These are phyloP conservation scores for Termitomyces sp. DNA, from an alignment of 1,284 basidiomycete species.

Conservation along the genomic window DNA sequence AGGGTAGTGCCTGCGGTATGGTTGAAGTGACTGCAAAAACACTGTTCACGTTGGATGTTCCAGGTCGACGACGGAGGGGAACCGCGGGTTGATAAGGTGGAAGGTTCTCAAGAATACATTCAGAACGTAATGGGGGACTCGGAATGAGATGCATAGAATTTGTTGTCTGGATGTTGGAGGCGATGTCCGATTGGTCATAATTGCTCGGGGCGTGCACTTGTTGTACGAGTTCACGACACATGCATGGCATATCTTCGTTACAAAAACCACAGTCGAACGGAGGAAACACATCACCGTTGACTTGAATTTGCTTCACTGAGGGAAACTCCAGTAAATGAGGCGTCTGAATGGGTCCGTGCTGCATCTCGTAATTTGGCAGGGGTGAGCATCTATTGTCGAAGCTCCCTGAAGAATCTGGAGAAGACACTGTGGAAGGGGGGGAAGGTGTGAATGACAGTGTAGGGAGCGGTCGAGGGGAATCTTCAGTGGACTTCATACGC, in stretches of 20 bases:
- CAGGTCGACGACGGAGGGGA: slow-evolving; percentile 57
- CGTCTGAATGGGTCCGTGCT: slow-evolving; percentile 26
- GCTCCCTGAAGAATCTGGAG: slow-evolving; percentile 44
- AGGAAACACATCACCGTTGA: slow-evolving; percentile 22
- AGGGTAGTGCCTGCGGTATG: slow-evolving; percentile 16
- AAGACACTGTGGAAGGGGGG: slow-evolving; percentile 47
- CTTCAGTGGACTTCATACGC: slow-evolving; percentile 38
- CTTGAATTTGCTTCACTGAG: slow-evolving; percentile 21
- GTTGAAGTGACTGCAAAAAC: slow-evolving; percentile 43
- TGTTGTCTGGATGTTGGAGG: slow-evolving; percentile 16
- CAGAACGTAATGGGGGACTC: slow-evolving; percentile 10
- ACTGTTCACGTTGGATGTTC: slow-evolving; percentile 36
- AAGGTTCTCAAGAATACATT: slow-evolving; percentile 68
- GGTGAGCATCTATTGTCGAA: slow-evolving; percentile 45
- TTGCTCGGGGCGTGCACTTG: slow-evolving; percentile 29
- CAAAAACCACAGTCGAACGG: slow-evolving; percentile 66
- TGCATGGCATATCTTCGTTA: slow-evolving; percentile 61
- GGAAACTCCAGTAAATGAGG: slow-evolving; percentile 27
- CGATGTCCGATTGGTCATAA: slow-evolving; percentile 21
- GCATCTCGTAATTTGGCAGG: slow-evolving; percentile 30
- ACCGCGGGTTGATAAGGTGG: slow-evolving; percentile 75
- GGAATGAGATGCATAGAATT: slow-evolving; percentile 24
- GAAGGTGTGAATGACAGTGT: slow-evolving; percentile 29
- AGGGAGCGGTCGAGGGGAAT: slow-evolving; percentile 28
- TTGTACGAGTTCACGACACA: slow-evolving; percentile 64